phyloP scores from a whole-genome alignment of 768 basidiomycete species.

The Leccinum arenicola region DNA sequence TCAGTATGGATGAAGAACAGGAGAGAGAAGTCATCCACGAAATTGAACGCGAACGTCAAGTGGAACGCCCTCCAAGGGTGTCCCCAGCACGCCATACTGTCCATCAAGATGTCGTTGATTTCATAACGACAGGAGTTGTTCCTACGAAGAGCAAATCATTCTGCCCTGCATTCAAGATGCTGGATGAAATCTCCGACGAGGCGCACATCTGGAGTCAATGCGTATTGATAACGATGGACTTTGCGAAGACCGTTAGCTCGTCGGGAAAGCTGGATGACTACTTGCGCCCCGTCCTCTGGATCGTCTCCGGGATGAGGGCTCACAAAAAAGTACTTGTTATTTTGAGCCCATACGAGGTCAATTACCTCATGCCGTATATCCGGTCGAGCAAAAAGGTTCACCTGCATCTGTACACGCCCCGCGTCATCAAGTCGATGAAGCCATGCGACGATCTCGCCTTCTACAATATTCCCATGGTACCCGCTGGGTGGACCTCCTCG shows the following conservation, averaged over 20 bases:
- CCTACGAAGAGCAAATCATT: conserved; percentile 18
- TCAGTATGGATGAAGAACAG: conserved; percentile 29
- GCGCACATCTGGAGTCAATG: conserved; percentile 16
- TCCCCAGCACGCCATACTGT: conserved; percentile 22
- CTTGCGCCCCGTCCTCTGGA: conserved; percentile 31
- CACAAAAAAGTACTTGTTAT: conserved; percentile 27
- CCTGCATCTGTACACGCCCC: conserved; percentile 43
- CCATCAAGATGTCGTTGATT: conserved; percentile 17
- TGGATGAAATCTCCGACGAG: conserved; percentile 18
- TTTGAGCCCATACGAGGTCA: conserved; percentile 42
- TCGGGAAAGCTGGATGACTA: conserved; percentile 10
- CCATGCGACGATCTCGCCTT: conserved; percentile 20
- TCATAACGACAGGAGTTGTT: conserved; percentile 33
- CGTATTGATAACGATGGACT: conserved; percentile 18
- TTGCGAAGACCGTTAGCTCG: conserved; percentile 9
- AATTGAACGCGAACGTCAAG: conserved; percentile 39
- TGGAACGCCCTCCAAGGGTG: conserved; percentile 35
- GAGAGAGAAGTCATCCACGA: conserved; percentile 49
- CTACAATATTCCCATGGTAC: neutral
- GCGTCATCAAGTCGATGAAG: conserved; percentile 32
- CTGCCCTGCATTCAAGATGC: conserved; percentile 9
- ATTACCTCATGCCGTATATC: conserved; percentile 37
- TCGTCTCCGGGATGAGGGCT: conserved; percentile 14
- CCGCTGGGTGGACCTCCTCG: neutral
- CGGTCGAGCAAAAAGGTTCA: conserved; percentile 31